Conservation (phyloP, 495 filamentous ascomycete genomes). For the Penicillium bovifimosum region DNA sequence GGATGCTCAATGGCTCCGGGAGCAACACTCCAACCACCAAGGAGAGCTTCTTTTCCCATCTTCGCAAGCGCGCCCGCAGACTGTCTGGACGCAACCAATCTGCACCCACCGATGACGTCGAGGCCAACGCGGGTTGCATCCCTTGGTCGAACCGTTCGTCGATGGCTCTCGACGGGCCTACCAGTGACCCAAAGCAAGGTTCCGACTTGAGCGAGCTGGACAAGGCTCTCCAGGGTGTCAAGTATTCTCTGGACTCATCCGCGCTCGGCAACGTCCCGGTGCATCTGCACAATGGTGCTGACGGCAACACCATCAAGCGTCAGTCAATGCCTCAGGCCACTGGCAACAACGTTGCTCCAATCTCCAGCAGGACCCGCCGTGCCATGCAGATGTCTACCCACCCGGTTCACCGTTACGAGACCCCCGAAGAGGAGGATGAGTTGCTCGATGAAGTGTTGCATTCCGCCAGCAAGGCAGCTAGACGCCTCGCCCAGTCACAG, state of each 20-base stretch:
- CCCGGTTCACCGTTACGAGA: constrained; percentile 77
- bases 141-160: constrained; percentile 87
- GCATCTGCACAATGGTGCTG: constrained; percentile 40
- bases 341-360: constrained; percentile 51
- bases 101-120: constrained; percentile 74
- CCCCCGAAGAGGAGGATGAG: constrained; percentile 94
- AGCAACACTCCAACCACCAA: constrained; percentile 59
- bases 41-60: constrained; percentile 95
- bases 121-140: constrained; percentile 84
- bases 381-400: constrained; percentile 71
- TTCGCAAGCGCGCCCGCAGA: constrained; percentile 87
- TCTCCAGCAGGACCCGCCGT: constrained; percentile 79
- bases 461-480: constrained; percentile 53
- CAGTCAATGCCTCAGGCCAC: constrained; percentile 69
- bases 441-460: constrained; percentile 77
- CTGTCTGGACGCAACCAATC: constrained; percentile 86
- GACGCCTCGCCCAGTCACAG: constrained; percentile 46
- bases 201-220: constrained; percentile 61
- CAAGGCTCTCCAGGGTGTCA: constrained; percentile 67
- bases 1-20: constrained; percentile 79
- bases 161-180: constrained; percentile 66
- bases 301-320: constrained; percentile 52
- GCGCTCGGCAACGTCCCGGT: constrained; percentile 46
- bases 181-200: constrained; percentile 47
- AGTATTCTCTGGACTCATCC: constrained; percentile 55